A percentile compares a stretch with the other conserved stretches of the same genome.
Evolutionary conservation across 2,329 filamentous ascomycete species (phyloP).

Genomic region (Cladosporium velox): DNA sequence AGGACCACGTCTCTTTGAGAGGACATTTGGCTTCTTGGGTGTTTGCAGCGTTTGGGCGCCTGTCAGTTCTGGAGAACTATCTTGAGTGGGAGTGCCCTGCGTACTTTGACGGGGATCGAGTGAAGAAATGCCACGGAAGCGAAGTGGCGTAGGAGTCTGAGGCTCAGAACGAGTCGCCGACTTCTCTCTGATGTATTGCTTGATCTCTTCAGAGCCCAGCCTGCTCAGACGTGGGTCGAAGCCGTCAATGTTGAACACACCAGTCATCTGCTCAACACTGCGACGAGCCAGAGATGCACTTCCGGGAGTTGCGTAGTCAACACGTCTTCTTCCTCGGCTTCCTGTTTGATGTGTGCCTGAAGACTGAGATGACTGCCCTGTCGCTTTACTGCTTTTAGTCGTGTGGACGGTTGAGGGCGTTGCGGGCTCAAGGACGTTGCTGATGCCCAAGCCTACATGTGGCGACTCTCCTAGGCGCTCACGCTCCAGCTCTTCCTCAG

Average conservation of each 20-base stretch:
- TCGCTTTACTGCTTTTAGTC: not conserved
- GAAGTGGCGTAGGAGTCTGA: constrained; percentile 2
- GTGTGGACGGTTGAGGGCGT: not conserved
- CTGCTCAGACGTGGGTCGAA: constrained; percentile 15
- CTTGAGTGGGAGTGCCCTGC: not conserved
- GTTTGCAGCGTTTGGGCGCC: not conserved
- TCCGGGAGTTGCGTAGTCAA: not conserved
- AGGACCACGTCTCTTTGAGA: not conserved
- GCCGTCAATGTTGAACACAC: constrained; percentile 5
- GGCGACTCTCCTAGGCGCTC: constrained; percentile 7
- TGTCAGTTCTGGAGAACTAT: not conserved
- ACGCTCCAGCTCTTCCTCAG: constrained; percentile 8
- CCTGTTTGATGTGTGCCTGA: not conserved
- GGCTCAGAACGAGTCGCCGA: not conserved
- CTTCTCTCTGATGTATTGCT: constrained; percentile 5
- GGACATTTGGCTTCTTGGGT: not conserved
- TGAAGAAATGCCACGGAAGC: not conserved
- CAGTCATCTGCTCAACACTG: constrained; percentile 12
- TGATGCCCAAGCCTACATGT: constrained; percentile 4
- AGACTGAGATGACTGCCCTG: not conserved
- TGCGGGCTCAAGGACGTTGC: not conserved
- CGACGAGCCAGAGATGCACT: not conserved
- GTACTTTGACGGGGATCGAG: constrained; percentile 3
- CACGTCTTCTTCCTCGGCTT: not conserved
- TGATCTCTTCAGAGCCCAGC: constrained; percentile 12